Evolutionary conservation across 2,329 filamentous ascomycete species (phyloP), one percentile per base, ranked within the genome.

Genomic region (Colletotrichum coccodes): DNA sequence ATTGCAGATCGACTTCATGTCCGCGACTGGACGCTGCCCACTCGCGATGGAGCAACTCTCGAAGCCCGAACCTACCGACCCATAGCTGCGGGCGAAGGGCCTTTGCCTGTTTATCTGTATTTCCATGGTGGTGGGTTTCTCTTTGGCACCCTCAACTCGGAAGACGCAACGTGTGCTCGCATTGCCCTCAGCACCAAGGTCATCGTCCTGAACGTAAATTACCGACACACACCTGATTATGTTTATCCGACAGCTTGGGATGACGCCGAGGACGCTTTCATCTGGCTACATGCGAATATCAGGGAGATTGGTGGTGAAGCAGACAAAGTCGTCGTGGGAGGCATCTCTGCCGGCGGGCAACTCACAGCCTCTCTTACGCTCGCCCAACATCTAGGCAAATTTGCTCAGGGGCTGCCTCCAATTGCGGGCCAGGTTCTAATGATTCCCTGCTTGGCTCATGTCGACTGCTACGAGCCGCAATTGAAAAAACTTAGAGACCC

Each of bases 111-210:
- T 0, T 86, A 84, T 62, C 75, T 86, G 23, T 84, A 86, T 70
- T 75, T 88, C 1, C 87, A 89, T 70, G 87, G 88, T 4, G 87
- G 87, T 3, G 87, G 86, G 0, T 90, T 86, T 65, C 71, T 88
- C 9, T 85, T 86, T n/a, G 89, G 89, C 2, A 86, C 83, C 0
- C 72, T 90, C 3, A 71, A 75, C 1, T 83, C 83, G 0, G 88
- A 90, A 68, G 87, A 90, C 61, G 82, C 83, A 0, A 79, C 78
- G 1, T 90, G 87, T 70, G 76, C 83, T 0, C 62, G 62, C n/a
- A 65, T 60, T 21, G 62, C 56, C 12, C 52, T 65, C 6, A 65
- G 62, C 79, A 80, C 79, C 0, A 75, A 77, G 1, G 79, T 84
- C 2, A 76, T 85, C 0, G 86, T 89, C 0, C 72, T 89, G 1